Base-by-base conservation (phyloP, 352 stramenopile genomes). In the Phytopythium ostracodes region DNA sequence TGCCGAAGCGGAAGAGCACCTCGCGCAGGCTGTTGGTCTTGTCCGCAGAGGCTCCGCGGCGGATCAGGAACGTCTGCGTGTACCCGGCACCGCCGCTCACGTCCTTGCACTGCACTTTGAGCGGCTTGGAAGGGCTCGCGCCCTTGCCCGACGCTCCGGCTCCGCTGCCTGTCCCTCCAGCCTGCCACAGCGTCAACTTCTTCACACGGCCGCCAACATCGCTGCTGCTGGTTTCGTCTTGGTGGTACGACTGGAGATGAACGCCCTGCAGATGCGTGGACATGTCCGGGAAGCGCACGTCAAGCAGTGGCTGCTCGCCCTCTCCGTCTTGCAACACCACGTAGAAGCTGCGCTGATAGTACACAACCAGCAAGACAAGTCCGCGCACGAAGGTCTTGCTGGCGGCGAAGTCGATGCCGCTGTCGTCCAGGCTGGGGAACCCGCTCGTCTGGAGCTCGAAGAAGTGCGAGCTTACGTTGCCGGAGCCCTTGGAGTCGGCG, bases 1-100 rank as follows among this genome's bases (percentile, higher is more conserved):
- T 96, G 36, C 95, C 95, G 65, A 98, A 98, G 56, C 93, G 82
- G 66, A 98, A 98, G 33, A 98, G 82, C 50, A 98, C 92, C 55
- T 98, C 88, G n/a, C 91, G 84, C 33, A 96, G 77, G 59, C 75
- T 94, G 18, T 60, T 63, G 40, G 54, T 63, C 35, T 65, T 64
- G 55, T 76, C 71, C 25, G 69, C 51, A 22, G 70, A 76, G 6
- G 74, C 72, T 4, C 81, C 91, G 40, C 84, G 84, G 25, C 82
- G 82, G 52, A 93, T 94, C 56, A 93, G 75, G 55, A 94, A 94
- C 7, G 84, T 94, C 55, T 94, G 84, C 64, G 87, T 94, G 73
- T 94, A 92, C 5, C 86, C 86, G 27, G 72, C 61, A 27, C 54
- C 52, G 56, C 85, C 86, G 46, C 81, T 92, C 18, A 93, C 86